A percentile compares a stretch with the other conserved stretches of the same genome.
These are phyloP conservation scores for Kernera saxatilis DNA, from an alignment of 345 rosid species.

Conservation along the genomic window DNA sequence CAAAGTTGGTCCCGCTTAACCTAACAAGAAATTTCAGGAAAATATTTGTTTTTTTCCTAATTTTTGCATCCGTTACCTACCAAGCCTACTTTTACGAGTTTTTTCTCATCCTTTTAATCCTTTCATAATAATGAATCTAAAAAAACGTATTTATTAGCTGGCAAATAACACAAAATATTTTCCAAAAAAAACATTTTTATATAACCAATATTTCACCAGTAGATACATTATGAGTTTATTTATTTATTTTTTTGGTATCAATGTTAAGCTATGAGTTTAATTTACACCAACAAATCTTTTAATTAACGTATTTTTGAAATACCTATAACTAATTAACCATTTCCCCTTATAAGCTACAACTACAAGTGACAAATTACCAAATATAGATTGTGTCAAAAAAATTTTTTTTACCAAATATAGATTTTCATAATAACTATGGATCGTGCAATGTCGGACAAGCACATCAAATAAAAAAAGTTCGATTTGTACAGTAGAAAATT, in stretches of 20 bases:
- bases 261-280: too few relatives aligned
- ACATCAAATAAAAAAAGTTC: too few relatives aligned
- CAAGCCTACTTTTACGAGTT: constrained; percentile 1
- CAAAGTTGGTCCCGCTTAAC: constrained; percentile 18
- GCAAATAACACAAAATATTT: background rate
- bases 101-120: background rate
- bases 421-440: too few relatives aligned
- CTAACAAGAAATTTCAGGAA: background rate
- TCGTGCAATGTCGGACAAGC: too few relatives aligned
- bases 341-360: background rate
- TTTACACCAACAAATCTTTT: background rate
- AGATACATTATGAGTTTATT: background rate
- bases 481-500: too few relatives aligned
- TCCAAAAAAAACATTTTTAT: too few relatives aligned
- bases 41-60: background rate
- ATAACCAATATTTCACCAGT: background rate
- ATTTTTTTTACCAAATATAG: too few relatives aligned
- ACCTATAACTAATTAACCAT: background rate
- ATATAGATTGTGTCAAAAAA: too few relatives aligned
- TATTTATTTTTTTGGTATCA: too few relatives aligned
- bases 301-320: background rate
- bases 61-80: constrained; percentile 5
- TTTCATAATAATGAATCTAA: background rate
- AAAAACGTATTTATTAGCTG: background rate
- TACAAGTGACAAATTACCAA: background rate